Percentiles rank a stretch among this genome's conserved stretches.
phyloP scores from a whole-genome alignment of 2,329 filamentous ascomycete species.

The Drechslerella coelobrocha region DNA sequence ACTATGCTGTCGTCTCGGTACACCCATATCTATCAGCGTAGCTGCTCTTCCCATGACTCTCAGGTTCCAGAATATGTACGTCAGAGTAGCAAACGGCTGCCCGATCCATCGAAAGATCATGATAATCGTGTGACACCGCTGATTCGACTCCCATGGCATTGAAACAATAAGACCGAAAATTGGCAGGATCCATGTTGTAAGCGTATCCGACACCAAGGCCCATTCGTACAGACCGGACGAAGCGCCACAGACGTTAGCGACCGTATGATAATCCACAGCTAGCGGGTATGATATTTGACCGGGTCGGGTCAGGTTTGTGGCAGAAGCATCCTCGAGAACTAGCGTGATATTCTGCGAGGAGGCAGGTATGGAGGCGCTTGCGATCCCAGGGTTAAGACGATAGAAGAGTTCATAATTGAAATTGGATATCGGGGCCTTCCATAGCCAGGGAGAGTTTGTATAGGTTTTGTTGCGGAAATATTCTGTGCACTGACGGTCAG shows the following conservation, averaged over 20 bases:
- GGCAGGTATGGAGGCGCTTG: background rate
- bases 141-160: conserved; percentile 54
- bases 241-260: conserved; percentile 41
- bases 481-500: conserved; percentile 28
- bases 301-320: background rate
- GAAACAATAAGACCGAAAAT: conserved; percentile 54
- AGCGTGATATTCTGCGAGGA: conserved; percentile 15
- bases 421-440: conserved; percentile 28
- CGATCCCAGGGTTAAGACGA: conserved; percentile 9
- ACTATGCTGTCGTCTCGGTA: conserved; percentile 12
- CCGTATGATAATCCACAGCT: conserved; percentile 16
- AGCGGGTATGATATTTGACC: conserved; percentile 26
- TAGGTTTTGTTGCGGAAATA: conserved; percentile 27
- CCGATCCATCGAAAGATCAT: conserved; percentile 55
- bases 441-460: conserved; percentile 36
- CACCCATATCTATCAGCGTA: conserved; percentile 55
- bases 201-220: conserved; percentile 51
- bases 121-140: conserved; percentile 48
- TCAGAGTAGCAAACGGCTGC: conserved; percentile 55
- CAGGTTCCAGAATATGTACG: conserved; percentile 57
- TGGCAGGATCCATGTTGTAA: conserved; percentile 55
- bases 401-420: conserved; percentile 42
- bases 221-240: conserved; percentile 52
- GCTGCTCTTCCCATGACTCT: conserved; percentile 56
- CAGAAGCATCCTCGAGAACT: conserved; percentile 8